phyloP scores from a whole-genome alignment of 1,284 basidiomycete genomes.

The Trametes pubescens region DNA sequence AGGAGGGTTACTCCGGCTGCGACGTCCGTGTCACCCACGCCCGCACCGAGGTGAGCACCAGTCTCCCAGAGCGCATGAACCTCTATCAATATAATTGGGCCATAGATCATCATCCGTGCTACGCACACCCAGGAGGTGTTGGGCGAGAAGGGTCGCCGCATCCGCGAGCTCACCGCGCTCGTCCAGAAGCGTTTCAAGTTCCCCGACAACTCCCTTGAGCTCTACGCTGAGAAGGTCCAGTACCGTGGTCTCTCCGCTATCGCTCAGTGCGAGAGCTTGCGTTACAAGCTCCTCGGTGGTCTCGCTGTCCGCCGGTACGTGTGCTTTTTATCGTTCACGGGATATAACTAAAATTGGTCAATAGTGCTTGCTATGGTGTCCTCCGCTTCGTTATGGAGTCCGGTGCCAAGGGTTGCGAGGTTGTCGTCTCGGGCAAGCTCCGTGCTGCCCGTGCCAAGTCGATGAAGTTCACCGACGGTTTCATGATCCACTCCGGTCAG shows the following conservation, averaged over 20 bases:
- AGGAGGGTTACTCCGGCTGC: slow-evolving; percentile 99
- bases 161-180: slow-evolving; percentile 97
- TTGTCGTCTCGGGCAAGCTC: slow-evolving; percentile 99
- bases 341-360: slow-evolving; percentile 7
- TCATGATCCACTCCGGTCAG: slow-evolving; percentile 99
- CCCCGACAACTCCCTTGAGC: slow-evolving; percentile 98
- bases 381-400: slow-evolving; percentile 99
- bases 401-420: slow-evolving; percentile 99
- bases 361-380: slow-evolving; percentile 99
- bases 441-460: slow-evolving; percentile 99
- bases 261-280: slow-evolving; percentile 98
- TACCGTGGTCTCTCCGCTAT: slow-evolving; percentile 98
- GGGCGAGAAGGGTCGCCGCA: slow-evolving; percentile 99
- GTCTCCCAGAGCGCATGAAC: background rate
- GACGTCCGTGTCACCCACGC: slow-evolving; percentile 99
- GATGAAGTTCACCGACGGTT: slow-evolving; percentile 99
- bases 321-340: background rate
- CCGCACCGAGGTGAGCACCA: slow-evolving; percentile 84
- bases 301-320: slow-evolving; percentile 95
- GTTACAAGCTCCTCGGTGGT: slow-evolving; percentile 99
- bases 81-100: background rate
- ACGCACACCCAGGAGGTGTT: slow-evolving; percentile 99
- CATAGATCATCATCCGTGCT: slow-evolving; percentile 98
- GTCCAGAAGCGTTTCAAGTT: slow-evolving; percentile 99
- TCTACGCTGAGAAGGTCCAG: slow-evolving; percentile 99